Base-by-base conservation (phyloP, 2,329 filamentous ascomycete species). In the Aspergillus sp. region DNA sequence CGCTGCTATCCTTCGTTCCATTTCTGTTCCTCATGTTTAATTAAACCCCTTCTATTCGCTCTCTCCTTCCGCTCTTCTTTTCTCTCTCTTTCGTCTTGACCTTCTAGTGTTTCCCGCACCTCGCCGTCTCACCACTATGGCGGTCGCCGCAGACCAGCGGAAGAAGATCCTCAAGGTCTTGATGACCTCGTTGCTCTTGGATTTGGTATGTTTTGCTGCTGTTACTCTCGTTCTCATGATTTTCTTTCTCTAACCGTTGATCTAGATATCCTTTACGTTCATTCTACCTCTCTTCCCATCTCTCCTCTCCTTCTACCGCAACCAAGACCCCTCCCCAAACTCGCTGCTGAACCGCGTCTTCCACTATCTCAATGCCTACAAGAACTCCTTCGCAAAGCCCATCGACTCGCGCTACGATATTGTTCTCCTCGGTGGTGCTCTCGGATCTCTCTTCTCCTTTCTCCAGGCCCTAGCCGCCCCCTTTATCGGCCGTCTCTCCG, bases 361-460 rank as follows among this genome's bases (percentile, higher is more conserved):
- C 64, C 82, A 84, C 68, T 93, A 90, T 68, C 85, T 99, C 55
- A 97, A 99, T 74, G 84, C 91, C 49, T 99, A 99, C 85, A 99
- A 99, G 79, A 89, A 93, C 67, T 86, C 91, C 59, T 99, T 99
- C 73, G 88, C 91, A 47, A 89, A 89, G 58, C 93, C 94, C 48
- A 98, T 99, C 76, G 94, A 97, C 73, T 93, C 93, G 59, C 89
- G 92, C 80, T 97, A 99, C 82, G 95, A 99, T 74, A 97, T 98
- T 68, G 93, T 99, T 25, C 85, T 99, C 47, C 86, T 99, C 5
- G 95, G 95, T 57, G 95, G 95, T 51, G 95, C 94, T 21, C 83
- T 99, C 25, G 95, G 95, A 65, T 97, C 93, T 58, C 82, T 99
- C 19, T 99, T 99, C 82, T 94, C 90, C 12, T 84, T 98, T 50